Conservation (phyloP, 106 monocot genomes). For the Vanilla planifolia region DNA sequence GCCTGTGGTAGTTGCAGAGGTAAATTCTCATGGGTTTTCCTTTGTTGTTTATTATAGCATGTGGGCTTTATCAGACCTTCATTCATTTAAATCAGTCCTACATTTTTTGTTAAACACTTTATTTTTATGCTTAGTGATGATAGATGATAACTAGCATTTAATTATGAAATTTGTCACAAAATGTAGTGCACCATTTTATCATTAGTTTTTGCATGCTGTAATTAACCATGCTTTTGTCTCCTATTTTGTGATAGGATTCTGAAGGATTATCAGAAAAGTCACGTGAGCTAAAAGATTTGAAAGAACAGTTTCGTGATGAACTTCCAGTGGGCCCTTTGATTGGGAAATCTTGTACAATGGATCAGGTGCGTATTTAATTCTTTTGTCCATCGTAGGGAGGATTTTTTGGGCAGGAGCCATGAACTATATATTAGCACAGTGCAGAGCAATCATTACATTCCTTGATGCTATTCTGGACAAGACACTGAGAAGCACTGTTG, state of each 20-base stretch:
- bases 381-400: not conserved
- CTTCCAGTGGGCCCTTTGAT: conserved; percentile 84
- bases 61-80: not conserved
- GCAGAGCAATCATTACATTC: conserved; percentile 79
- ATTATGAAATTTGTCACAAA: not conserved
- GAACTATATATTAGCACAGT: conserved; percentile 24
- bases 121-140: not conserved
- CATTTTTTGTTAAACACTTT: not conserved
- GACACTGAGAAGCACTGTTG: conserved; percentile 76
- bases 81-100: not conserved
- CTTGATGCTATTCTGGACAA: conserved; percentile 87
- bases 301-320: conserved; percentile 80
- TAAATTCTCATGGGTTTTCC: conserved; percentile 14
- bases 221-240: not conserved
- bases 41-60: not conserved
- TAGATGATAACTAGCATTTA: not conserved
- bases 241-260: conserved; percentile 42
- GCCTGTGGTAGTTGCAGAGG: conserved; percentile 61
- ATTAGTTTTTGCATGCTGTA: not conserved
- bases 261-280: conserved; percentile 80
- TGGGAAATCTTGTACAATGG: conserved; percentile 86
- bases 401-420: not conserved
- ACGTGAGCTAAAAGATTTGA: conserved; percentile 69
- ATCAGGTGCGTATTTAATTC: conserved; percentile 53
- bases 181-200: not conserved